Conservation (phyloP, 805 yeast genomes). For the Suhomyces sp. region DNA sequence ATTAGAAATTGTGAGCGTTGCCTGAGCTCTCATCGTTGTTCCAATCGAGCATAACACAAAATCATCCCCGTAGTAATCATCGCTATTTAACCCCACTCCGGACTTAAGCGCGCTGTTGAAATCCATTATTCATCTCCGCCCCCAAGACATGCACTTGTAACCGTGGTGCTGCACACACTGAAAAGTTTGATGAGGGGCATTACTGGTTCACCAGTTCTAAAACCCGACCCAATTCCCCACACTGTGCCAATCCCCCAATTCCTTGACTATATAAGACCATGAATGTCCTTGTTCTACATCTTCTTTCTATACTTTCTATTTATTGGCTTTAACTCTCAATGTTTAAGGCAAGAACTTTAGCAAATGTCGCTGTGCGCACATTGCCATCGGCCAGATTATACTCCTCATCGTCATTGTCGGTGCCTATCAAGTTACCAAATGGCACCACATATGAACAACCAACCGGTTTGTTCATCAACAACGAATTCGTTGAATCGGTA, state of each 20-base stretch:
- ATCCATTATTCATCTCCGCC: background rate
- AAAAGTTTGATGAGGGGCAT: background rate
- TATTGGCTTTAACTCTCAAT: background rate
- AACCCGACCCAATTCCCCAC: background rate
- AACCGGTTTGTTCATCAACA: slow-evolving; percentile 84
- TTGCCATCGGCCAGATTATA: slow-evolving; percentile 16
- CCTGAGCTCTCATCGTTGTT: no score
- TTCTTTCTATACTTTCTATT: background rate
- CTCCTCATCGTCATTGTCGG: slow-evolving; percentile 37
- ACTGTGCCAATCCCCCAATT: background rate
- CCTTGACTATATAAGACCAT: background rate
- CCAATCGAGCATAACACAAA: background rate
- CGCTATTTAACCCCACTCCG: background rate
- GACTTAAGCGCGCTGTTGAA: background rate
- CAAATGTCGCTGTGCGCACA: background rate
- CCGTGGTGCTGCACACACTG: background rate
- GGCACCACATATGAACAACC: slow-evolving; percentile 76
- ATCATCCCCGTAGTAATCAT: background rate
- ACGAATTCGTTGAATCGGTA: slow-evolving; percentile 65
- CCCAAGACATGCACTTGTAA: background rate
- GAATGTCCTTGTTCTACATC: background rate
- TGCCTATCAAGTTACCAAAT: slow-evolving; percentile 60
- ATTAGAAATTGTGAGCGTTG: background rate
- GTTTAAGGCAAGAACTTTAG: slow-evolving; percentile 2
- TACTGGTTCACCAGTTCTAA: background rate